Base-by-base conservation (phyloP, 257 asterid species). In the Eustoma russellianum region DNA sequence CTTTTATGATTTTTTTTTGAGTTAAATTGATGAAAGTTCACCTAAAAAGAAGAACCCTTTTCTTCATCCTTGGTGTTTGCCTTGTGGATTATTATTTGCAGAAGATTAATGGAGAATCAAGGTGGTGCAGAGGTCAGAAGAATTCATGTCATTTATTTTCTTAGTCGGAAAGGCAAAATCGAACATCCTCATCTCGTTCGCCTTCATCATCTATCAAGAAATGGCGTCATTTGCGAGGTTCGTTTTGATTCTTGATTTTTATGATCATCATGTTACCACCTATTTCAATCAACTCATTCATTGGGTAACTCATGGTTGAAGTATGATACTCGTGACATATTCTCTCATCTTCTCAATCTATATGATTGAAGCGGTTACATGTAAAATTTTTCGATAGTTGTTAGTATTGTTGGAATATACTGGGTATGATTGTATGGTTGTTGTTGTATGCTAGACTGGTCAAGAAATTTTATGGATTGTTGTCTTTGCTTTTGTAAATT, bases 181-280 rank as follows among this genome's bases (percentile, higher is more conserved):
- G 96, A 91, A 48, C 94, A 82, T 17, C 98, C 98, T 35, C 98
- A 91, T 65, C 98, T 91, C 69, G 53, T 91, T 53, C 84, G 92
- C 0, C 81, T 87, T 15, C 98, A 72, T 68, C 96, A 79, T 18
- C 78, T 62, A 59, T 86, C 92, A 3, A 70, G 84, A 69, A 80
- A 80, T 50, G 98, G 96, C 11, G 82, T 91, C 79, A 72, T 13
- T 64, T 91, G 40, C 75, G 89, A 82, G 96, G 98, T 89, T 60
- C 0, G 16, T 13, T 8, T 38, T 46, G n/a, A 11, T 43, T 33
- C 48, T 9, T 13, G 7, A 16, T 3, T 16, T 8, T 0, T 24
- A 24, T 24, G 30, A 24, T 24, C 30, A 24, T 24, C 30, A 24
- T 24, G 30, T 24, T 24, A 24, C 30, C 3, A 24, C 0, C 30